Evolutionary conservation across 2,329 filamentous ascomycete genomes (phyloP), one percentile per base, ranked within the genome.

Genomic region (Orbilia blumenaviensis): DNA sequence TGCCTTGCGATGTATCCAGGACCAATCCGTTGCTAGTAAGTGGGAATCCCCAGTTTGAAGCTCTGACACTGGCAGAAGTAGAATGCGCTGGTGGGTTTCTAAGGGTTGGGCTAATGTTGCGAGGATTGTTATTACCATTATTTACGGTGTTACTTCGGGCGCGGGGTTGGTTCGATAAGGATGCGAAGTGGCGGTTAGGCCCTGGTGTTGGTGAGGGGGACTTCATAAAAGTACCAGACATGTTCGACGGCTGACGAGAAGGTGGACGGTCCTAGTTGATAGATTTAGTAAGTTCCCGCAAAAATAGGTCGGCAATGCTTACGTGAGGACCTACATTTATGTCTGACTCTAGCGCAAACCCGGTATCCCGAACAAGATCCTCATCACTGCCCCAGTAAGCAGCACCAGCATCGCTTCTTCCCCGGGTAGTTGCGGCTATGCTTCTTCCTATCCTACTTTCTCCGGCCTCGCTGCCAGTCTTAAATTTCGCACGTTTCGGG

Each of bases 311-410:
- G 50, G 42, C 29, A 32, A 44, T 63, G 41, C 71, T 48, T 38
- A 75, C 71, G 25, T 44, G 66, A 29, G 72, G 72, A n/a, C 58
- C 34, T n/a, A 63, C 64, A 7, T 62, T 29, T 41, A 71, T 14
- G 16, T 76, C 72, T n/a, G 48, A 38, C 48, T 76, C 72, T 1
- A 69, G 72, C 3, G 64, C 72, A n/a, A 77, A 77, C 2, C 94
- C 94, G 2, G 97, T 81, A 75, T 90, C 92, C 60, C 91, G 86
- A 3, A 96, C 93, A 0, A 98, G 87, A 81, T 98, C 93, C 81
- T 96, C 93, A 80, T 98, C 94, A 79, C 93, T 97, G 46, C 92
- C 93, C 90, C 92, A 94, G 67, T 92, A 88, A 58, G 62, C 73
- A 9, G 44, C 77, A 10, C 78, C 78, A 23, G 44, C 61, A 61